Base-by-base conservation (phyloP, 2,329 filamentous ascomycete species). In the Cladophialophora psammophila region DNA sequence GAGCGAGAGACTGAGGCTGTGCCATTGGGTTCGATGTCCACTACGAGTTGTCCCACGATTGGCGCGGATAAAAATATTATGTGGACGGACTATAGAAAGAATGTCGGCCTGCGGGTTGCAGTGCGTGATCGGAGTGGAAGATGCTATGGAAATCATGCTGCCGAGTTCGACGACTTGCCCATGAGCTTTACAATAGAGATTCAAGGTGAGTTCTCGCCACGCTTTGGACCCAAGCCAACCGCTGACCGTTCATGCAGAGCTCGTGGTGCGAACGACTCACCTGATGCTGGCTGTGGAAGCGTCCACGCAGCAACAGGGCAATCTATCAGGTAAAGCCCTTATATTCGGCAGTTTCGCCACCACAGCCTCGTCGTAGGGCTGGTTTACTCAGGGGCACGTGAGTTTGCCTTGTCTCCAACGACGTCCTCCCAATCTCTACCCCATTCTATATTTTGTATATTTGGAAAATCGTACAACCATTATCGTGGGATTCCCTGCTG, bases 141-240 rank as follows among this genome's bases (percentile, higher is more conserved):
- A 9, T 65, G 55, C 52, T 65, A 65, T 56, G 56, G 62, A 15
- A 54, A 64, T 42, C 58, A 60, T 34, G 31, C 58, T 18, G 52
- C 50, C 32, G 67, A 70, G n/a, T 53, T 69, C 59, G 88, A 92
- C 62, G 88, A 92, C 54, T 78, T 85, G n/a, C 83, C 89, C 3
- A 87, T 91, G 9, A 87, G 84, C 62, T 95, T 93, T 75, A 85
- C 85, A 52, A 80, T 95, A 34, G 86, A 91, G 64, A 91, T 92
- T 74, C 83, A 91, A 85, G 89, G 91, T 92, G 80, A 66, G 83
- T 75, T 53, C 32, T 50, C 6, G 56, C 15, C 20, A 18, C 50
- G 42, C 31, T 36, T 32, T 55, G 4, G 13, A 52, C 18, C 18
- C 56, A 5, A 12, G n/a, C 12, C 20, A 35, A n/a, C 36, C 35